A percentile compares a stretch with the other conserved stretches of the same genome.
phyloP scores from a whole-genome alignment of 495 filamentous ascomycete genomes.

The Penicillium crystallinum region DNA sequence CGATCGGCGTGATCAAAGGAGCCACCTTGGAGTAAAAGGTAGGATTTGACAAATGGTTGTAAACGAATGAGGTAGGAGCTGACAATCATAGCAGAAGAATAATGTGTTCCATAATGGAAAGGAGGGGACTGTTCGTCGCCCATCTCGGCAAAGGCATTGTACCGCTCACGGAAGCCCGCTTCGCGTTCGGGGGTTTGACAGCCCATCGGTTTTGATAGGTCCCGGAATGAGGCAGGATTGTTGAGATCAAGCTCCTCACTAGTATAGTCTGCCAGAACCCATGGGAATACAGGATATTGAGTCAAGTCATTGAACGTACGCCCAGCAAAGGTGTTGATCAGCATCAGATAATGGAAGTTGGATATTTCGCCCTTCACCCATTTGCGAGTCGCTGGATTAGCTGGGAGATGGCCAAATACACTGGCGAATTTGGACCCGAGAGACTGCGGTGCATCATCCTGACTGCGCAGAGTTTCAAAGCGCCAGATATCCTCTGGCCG shows the following conservation, averaged over 20 bases:
- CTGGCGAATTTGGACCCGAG: slow-evolving; percentile 91
- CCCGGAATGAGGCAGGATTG: slow-evolving; percentile 78
- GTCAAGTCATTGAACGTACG: slow-evolving; percentile 97
- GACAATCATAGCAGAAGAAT: slow-evolving; percentile 98
- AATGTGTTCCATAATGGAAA: slow-evolving; percentile 97
- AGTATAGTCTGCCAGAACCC: slow-evolving; percentile 93
- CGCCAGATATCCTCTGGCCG: slow-evolving; percentile 75
- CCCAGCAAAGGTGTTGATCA: slow-evolving; percentile 95
- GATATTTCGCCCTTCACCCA: slow-evolving; percentile 95
- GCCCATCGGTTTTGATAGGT: slow-evolving; percentile 94
- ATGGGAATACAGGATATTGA: slow-evolving; percentile 97
- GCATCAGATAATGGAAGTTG: slow-evolving; percentile 98
- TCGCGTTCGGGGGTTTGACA: slow-evolving; percentile 76
- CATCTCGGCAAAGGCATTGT: slow-evolving; percentile 86
- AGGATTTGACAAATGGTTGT: slow-evolving; percentile 94
- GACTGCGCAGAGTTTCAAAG: slow-evolving; percentile 74
- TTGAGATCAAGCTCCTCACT: slow-evolving; percentile 89
- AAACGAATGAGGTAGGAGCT: slow-evolving; percentile 92
- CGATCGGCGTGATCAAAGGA: slow-evolving; percentile 93
- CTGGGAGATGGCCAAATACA: slow-evolving; percentile 71
- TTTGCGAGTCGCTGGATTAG: slow-evolving; percentile 79
- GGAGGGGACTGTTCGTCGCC: slow-evolving; percentile 69
- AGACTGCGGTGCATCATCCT: slow-evolving; percentile 75
- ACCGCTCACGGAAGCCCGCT: slow-evolving; percentile 72
- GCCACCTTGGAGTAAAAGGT: slow-evolving; percentile 94